These are phyloP conservation scores for Boletellus ananiceps DNA, from an alignment of 768 basidiomycete species.

Conservation along the genomic window DNA sequence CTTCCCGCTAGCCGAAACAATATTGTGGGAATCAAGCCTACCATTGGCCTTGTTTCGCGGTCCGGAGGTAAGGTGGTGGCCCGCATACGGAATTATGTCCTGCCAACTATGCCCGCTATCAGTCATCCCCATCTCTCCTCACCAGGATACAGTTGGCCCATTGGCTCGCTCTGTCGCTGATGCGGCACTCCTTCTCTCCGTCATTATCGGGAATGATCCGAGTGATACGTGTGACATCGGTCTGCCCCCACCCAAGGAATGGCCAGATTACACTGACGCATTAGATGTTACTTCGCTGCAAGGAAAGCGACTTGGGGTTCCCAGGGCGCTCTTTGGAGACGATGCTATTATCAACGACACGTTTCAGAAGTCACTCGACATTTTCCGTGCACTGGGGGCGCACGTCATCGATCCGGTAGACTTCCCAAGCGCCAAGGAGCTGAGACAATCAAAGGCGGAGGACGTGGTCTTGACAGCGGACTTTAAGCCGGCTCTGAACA, in stretches of 20 bases:
- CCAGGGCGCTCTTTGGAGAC: slow-evolving; percentile 31
- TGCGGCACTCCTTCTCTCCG: slow-evolving; percentile 35
- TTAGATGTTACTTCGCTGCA: slow-evolving; percentile 42
- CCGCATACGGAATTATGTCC: not conserved
- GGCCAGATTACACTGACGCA: slow-evolving; percentile 56
- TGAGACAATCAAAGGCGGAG: slow-evolving; percentile 48
- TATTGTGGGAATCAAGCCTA: slow-evolving; percentile 42
- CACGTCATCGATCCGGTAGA: slow-evolving; percentile 59
- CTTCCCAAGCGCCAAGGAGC: slow-evolving; percentile 49
- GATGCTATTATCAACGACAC: slow-evolving; percentile 26
- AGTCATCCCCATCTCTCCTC: slow-evolving; percentile 43
- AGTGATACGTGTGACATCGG: slow-evolving; percentile 36
- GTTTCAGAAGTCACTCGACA: slow-evolving; percentile 38
- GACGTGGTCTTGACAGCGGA: slow-evolving; percentile 50
- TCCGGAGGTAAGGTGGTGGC: slow-evolving; percentile 31
- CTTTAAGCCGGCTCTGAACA: slow-evolving; percentile 49
- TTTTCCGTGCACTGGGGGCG: slow-evolving; percentile 38
- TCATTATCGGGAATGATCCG: slow-evolving; percentile 42
- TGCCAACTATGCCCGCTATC: slow-evolving; percentile 12
- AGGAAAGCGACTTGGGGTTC: slow-evolving; percentile 44
- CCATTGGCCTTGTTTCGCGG: slow-evolving; percentile 39
- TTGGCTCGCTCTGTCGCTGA: slow-evolving; percentile 36
- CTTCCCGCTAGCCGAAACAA: slow-evolving; percentile 41
- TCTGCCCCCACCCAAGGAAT: slow-evolving; percentile 38
- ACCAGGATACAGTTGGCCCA: slow-evolving; percentile 40